Percentiles rank a stretch among this genome's conserved stretches.
phyloP scores from a whole-genome alignment of 495 filamentous ascomycete genomes.

The Penicillium cataractarum region DNA sequence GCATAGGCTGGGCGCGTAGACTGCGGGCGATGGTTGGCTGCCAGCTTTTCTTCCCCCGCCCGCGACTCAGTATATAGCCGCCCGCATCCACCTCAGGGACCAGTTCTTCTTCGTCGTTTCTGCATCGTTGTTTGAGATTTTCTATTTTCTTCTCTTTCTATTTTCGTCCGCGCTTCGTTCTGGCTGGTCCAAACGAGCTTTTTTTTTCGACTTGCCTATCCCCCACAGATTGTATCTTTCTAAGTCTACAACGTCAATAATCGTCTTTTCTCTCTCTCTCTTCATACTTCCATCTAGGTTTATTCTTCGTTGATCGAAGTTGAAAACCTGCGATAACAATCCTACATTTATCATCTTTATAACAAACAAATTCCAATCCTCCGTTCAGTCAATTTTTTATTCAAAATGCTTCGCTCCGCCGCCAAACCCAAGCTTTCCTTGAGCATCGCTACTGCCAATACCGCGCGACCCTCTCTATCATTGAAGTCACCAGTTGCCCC shows the following conservation, averaged over 20 bases:
- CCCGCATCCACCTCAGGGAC: constrained; percentile 21
- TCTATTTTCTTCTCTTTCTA: constrained; percentile 41
- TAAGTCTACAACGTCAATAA: constrained; percentile 34
- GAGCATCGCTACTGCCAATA: constrained; percentile 48
- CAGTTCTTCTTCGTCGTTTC: constrained; percentile 20
- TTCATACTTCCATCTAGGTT: constrained; percentile 24
- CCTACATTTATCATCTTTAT: constrained; percentile 3
- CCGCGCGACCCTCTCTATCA: constrained; percentile 41
- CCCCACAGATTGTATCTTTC: constrained; percentile 2
- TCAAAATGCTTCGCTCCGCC: constrained; percentile 29
- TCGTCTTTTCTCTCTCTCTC: constrained; percentile 34
- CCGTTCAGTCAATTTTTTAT: constrained; percentile 12
- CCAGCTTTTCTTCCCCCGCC: constrained; percentile 5
- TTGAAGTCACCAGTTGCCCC: constrained; percentile 50
- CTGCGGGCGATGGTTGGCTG: constrained; percentile 22
- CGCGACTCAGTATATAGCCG: constrained; percentile 45
- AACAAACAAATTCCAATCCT: constrained; percentile 6
- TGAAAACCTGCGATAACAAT: constrained; percentile 15
- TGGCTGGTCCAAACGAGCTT: constrained; percentile 48
- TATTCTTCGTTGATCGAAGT: constrained; percentile 49
- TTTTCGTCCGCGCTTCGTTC: constrained; percentile 45
- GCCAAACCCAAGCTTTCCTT: constrained; percentile 53
- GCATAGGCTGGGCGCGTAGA: constrained; percentile 37
- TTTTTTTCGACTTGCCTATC: constrained; percentile 14
- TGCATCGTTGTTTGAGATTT: constrained; percentile 42